These are phyloP conservation scores for Agaricus subrufescens DNA, from an alignment of 768 basidiomycete species.

Conservation along the genomic window DNA sequence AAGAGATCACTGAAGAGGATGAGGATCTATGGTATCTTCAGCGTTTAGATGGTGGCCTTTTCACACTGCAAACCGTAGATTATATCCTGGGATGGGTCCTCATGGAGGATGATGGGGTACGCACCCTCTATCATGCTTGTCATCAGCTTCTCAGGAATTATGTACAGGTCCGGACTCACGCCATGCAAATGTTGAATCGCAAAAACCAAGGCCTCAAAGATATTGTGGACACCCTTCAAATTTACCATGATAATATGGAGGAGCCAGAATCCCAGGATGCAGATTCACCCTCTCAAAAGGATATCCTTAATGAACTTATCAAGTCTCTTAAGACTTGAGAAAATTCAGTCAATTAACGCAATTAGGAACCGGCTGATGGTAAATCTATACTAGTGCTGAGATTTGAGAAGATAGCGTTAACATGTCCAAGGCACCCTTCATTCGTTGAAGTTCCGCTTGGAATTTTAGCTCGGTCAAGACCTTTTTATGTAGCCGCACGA, in stretches of 20 bases:
- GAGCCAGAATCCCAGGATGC: slow-evolving; percentile 32
- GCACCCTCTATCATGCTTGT: slow-evolving; percentile 19
- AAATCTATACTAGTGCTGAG: slow-evolving; percentile 8
- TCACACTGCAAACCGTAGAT: slow-evolving; percentile 86
- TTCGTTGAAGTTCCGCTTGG: slow-evolving; percentile 78
- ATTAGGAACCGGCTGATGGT: background rate
- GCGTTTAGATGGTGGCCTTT: slow-evolving; percentile 81
- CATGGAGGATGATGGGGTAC: slow-evolving; percentile 98
- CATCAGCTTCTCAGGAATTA: background rate
- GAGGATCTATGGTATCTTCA: slow-evolving; percentile 83
- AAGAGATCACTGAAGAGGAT: slow-evolving; percentile 53
- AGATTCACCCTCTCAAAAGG: slow-evolving; percentile 51
- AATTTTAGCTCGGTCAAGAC: slow-evolving; percentile 84
- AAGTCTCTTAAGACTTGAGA: slow-evolving; percentile 40
- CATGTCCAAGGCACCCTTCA: slow-evolving; percentile 91
- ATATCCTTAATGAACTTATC: slow-evolving; percentile 67
- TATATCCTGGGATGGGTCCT: slow-evolving; percentile 93
- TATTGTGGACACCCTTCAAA: slow-evolving; percentile 64
- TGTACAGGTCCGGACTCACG: slow-evolving; percentile 71
- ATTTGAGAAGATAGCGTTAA: slow-evolving; percentile 55
- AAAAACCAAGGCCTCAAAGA: slow-evolving; percentile 67
- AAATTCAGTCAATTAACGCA: background rate
- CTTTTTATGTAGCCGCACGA: slow-evolving; percentile 78
- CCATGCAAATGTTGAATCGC: slow-evolving; percentile 69
- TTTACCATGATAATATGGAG: slow-evolving; percentile 72